Base-by-base conservation (phyloP, 805 yeast genomes). In the Candida coquimbonensis region DNA sequence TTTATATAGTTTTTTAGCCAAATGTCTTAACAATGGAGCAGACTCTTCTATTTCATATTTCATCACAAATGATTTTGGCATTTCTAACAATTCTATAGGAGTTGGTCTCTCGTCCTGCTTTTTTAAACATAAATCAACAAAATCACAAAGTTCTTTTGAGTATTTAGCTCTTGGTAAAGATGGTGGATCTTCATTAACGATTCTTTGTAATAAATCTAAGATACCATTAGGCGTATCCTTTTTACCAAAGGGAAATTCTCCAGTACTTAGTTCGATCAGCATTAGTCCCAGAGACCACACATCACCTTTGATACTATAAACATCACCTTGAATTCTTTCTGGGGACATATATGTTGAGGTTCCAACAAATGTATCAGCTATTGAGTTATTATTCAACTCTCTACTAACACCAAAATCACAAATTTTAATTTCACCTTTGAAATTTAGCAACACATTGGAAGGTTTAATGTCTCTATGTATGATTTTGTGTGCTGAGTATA, bases 301-400 rank as follows among this genome's bases (percentile, higher is more conserved):
- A 63, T 93, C 99, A 35, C 96, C 91, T 54, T 90, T 89, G n/a
- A 90, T 83, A 9, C 96, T 85, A 65, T 93, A 93, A 9, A 83
- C 82, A 38, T 87, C 87, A 17, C 99, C 99, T 65, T 89, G 96
- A 45, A 93, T 91, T 51, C 99, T 75, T 58, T 93, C 99, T 0
- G 99, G 99, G 1, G 96, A 86, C 95, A 93, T 93, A 62, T 93
- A 93, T 0, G 95, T 88, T 1, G 96, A 88, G 0, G 99, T 93
- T 1, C 99, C 99, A 9, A 93, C 98, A 70, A 93, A 93, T 0
- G 99, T 93, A 58, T 93, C 96, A 0, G 97, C 99, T 48, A 93
- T 77, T 1, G 99, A 93, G 38, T 59, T 59, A 64, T 91, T 89
- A 46, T 87, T 86, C 43, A 93, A 73, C 60, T 89, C 96, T 49